Evolutionary conservation across 495 filamentous ascomycete genomes (phyloP).

Genomic region (Patellaria atrata): DNA sequence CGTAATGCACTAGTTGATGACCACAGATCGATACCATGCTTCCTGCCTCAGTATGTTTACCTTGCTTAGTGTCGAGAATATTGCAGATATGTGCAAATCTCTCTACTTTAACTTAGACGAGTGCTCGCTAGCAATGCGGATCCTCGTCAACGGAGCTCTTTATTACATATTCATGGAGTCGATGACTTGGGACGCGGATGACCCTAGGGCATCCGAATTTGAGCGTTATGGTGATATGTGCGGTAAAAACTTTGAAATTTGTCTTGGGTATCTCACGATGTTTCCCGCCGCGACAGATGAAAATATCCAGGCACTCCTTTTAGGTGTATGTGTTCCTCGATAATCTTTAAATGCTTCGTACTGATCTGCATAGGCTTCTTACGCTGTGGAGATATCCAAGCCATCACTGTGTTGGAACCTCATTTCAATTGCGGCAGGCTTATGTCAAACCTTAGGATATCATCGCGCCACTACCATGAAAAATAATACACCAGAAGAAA

Average conservation of each 20-base stretch:
- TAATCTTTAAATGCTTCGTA: neutral
- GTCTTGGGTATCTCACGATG: slow-evolving; percentile 41
- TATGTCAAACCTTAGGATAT: slow-evolving; percentile 51
- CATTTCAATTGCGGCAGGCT: slow-evolving; percentile 38
- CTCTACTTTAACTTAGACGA: slow-evolving; percentile 47
- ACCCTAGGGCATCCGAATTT: too few relatives aligned
- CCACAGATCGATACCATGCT: neutral
- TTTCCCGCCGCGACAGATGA: slow-evolving; percentile 43
- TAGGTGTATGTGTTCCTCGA: slow-evolving; percentile 35
- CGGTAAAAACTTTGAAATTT: slow-evolving; percentile 43
- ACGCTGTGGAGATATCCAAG: slow-evolving; percentile 48
- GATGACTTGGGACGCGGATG: too few relatives aligned
- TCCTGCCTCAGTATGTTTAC: slow-evolving; percentile 6
- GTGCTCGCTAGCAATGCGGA: slow-evolving; percentile 39
- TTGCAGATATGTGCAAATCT: slow-evolving; percentile 42
- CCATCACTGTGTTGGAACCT: slow-evolving; percentile 50
- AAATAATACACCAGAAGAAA: slow-evolving; percentile 27
- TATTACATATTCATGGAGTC: slow-evolving; percentile 42
- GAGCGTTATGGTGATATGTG: slow-evolving; percentile 32
- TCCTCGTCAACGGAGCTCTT: slow-evolving; percentile 41
- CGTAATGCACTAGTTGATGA: too few relatives aligned
- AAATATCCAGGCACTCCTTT: slow-evolving; percentile 42
- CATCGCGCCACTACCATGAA: slow-evolving; percentile 43
- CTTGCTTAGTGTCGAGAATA: slow-evolving; percentile 34
- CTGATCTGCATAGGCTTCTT: slow-evolving; percentile 17